A percentile compares a stretch with the other conserved stretches of the same genome.
phyloP scores from a whole-genome alignment of 73 alveolate species.

The Paramecium primaurelia region DNA sequence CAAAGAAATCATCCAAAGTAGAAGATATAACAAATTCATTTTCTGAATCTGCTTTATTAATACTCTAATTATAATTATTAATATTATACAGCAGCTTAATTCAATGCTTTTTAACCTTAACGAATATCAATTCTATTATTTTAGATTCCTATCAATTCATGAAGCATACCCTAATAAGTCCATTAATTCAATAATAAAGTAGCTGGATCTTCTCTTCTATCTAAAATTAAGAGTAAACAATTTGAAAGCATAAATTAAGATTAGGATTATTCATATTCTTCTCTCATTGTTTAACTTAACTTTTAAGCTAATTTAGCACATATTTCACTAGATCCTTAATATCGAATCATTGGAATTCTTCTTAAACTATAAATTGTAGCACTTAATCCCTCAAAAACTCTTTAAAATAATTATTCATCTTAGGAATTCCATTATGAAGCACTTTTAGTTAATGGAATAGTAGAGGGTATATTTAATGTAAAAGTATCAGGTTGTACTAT shows the following conservation, averaged over 20 bases:
- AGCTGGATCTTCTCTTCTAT: constrained; percentile 99
- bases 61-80: neutral
- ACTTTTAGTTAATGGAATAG: constrained; percentile 24
- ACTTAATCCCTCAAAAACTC: constrained; percentile 46
- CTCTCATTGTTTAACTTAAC: constrained; percentile 39
- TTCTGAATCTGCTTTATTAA: constrained; percentile 52
- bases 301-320: constrained; percentile 52
- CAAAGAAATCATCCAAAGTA: constrained; percentile 67
- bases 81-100: neutral
- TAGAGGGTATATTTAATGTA: constrained; percentile 27
- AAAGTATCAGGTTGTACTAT: constrained; percentile 28
- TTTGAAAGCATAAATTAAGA: constrained; percentile 42
- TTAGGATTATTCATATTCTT: constrained; percentile 48
- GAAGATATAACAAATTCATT: constrained; percentile 43
- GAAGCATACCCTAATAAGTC: constrained; percentile 99
- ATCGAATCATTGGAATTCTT: constrained; percentile 56
- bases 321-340: constrained; percentile 53
- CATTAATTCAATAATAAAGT: constrained; percentile 98
- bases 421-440: neutral
- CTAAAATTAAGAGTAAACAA: constrained; percentile 78
- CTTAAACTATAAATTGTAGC: constrained; percentile 28
- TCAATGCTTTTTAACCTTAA: constrained; percentile 59
- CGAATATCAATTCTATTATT: constrained; percentile 92
- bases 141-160: constrained; percentile 93
- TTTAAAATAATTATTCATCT: neutral